Percentiles rank a stretch among this genome's conserved stretches.
Conservation (phyloP, 1,139 yeast genomes). For the Lodderomyces oxycetoniae region DNA sequence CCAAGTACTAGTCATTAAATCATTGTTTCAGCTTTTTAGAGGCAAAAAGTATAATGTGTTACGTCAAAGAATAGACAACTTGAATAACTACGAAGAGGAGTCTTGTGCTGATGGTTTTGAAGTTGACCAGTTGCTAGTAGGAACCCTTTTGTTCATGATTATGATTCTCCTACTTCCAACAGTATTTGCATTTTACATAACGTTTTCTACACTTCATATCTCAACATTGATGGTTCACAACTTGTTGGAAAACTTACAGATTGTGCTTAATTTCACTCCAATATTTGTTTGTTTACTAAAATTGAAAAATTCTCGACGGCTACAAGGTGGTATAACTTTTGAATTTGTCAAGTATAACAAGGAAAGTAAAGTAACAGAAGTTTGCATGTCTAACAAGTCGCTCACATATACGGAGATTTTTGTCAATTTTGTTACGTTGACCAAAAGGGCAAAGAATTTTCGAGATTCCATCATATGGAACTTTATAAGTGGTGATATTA, state of each 20-base stretch:
- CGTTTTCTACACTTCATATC: conserved; percentile 62
- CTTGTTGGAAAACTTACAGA: conserved; percentile 54
- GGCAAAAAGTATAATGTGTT: conserved; percentile 86
- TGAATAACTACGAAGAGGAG: conserved; percentile 39
- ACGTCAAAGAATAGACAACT: conserved; percentile 73
- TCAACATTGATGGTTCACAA: conserved; percentile 48
- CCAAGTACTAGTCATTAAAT: conserved; percentile 63
- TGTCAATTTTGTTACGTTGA: conserved; percentile 29
- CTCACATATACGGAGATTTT: conserved; percentile 37
- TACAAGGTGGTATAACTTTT: conserved; percentile 83
- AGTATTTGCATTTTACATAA: conserved; percentile 73
- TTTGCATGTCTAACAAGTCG: conserved; percentile 35
- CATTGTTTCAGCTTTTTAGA: conserved; percentile 79
- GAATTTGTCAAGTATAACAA: conserved; percentile 17
- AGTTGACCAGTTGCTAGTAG: conserved; percentile 80
- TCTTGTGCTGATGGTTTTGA: conserved; percentile 46
- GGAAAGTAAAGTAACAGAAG: conserved; percentile 21
- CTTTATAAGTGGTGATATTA: conserved; percentile 30
- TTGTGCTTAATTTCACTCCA: conserved; percentile 78
- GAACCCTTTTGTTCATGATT: conserved; percentile 82
- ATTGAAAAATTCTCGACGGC: conserved; percentile 72
- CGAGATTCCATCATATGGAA: conserved; percentile 23
- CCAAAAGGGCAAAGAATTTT: conserved; percentile 30
- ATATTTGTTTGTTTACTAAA: conserved; percentile 74
- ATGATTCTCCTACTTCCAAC: conserved; percentile 80